Percentiles rank a stretch among this genome's conserved stretches.
Evolutionary conservation across 169 alveolate genomes (phyloP).

Genomic region (Eimeria sp.): DNA sequence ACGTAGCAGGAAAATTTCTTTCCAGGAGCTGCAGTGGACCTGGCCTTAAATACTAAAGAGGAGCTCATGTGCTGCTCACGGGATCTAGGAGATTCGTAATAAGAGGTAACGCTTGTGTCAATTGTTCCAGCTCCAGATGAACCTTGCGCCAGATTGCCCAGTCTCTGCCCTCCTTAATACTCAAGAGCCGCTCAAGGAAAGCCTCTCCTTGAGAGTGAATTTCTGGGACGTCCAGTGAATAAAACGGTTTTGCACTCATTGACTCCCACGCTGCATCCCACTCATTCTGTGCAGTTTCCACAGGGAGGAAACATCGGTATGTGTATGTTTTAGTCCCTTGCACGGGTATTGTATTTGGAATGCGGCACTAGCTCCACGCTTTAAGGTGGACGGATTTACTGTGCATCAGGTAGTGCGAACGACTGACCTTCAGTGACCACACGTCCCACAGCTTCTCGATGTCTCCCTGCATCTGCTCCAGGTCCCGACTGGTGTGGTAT

Average conservation of each 20-base stretch:
- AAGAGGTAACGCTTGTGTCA: conserved; percentile 86
- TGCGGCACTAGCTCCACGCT: not conserved
- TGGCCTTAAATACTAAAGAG: not conserved
- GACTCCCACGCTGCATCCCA: conserved; percentile 81
- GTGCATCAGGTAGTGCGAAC: not conserved
- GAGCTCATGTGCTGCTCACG: conserved; percentile 27
- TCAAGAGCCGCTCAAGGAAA: conserved; percentile 61
- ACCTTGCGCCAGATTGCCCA: conserved; percentile 85
- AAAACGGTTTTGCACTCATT: conserved; percentile 62
- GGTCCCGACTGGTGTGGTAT: conserved; percentile 56
- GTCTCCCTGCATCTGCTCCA: conserved; percentile 67
- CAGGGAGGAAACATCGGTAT: not conserved
- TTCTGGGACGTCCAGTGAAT: conserved; percentile 59
- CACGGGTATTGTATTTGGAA: not conserved
- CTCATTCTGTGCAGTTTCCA: conserved; percentile 64
- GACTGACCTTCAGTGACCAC: conserved; percentile 79
- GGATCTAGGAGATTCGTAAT: conserved; percentile 82
- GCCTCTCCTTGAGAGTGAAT: conserved; percentile 59
- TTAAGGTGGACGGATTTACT: not conserved
- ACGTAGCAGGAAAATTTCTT: not conserved
- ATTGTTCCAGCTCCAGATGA: conserved; percentile 83
- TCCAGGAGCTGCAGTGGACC: not conserved
- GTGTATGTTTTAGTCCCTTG: not conserved
- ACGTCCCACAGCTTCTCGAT: conserved; percentile 64
- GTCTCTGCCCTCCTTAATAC: conserved; percentile 54